Percentiles rank a stretch among this genome's conserved stretches.
These are phyloP conservation scores for Termitomyces sp. DNA, from an alignment of 768 basidiomycete genomes.

Conservation along the genomic window DNA sequence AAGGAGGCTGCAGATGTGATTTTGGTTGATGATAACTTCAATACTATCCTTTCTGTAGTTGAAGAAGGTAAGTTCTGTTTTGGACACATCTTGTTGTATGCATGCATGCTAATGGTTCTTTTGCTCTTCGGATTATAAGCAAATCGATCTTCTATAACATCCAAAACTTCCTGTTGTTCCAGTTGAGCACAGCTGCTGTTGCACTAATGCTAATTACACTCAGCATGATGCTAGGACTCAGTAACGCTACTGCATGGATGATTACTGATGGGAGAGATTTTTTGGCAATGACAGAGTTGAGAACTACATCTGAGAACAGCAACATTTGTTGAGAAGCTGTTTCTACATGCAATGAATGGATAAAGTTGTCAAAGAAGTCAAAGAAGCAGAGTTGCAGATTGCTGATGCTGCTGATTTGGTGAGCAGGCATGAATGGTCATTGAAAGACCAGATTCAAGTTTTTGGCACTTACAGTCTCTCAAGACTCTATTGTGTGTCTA, in stretches of 20 bases:
- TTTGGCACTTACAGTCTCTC: slow-evolving; percentile 9
- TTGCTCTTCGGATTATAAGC: slow-evolving; percentile 39
- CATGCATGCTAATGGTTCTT: slow-evolving; percentile 1
- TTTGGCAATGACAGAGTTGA: too few species aligned
- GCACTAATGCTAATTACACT: slow-evolving; percentile 93
- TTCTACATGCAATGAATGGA: neutral
- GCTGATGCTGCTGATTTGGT: slow-evolving; percentile 4
- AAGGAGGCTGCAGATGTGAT: slow-evolving; percentile 98
- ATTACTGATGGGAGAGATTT: too few species aligned
- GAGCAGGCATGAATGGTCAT: slow-evolving; percentile 1
- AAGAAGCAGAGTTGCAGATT: slow-evolving; percentile 6
- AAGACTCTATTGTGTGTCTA: slow-evolving; percentile 1
- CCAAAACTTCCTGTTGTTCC: slow-evolving; percentile 96
- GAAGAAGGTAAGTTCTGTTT: slow-evolving; percentile 65
- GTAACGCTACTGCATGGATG: too few species aligned
- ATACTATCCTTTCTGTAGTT: slow-evolving; percentile 88
- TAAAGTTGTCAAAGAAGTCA: slow-evolving; percentile 1
- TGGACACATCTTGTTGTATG: neutral
- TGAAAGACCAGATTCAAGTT: neutral
- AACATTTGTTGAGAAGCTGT: neutral
- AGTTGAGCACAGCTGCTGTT: slow-evolving; percentile 95
- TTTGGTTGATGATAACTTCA: slow-evolving; percentile 96
- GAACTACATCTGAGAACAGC: neutral
- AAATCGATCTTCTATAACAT: slow-evolving; percentile 99
- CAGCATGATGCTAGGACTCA: slow-evolving; percentile 83